Evolutionary conservation across 139 green algal genomes (phyloP).

Genomic region (Gonium pectorale): DNA sequence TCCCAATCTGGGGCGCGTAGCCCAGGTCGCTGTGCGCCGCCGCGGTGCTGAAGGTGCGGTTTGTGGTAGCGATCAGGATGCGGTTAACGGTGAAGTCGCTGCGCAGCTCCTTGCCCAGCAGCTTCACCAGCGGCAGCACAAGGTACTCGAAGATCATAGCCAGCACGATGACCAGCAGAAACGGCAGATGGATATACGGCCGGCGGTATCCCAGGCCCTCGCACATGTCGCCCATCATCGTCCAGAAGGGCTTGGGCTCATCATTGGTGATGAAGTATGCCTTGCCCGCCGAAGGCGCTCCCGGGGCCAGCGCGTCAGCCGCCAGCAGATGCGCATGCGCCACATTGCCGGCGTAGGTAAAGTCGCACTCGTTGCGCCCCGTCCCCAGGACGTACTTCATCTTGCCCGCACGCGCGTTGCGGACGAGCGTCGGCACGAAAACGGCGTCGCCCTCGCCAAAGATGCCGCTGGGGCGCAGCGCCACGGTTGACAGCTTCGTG

Average conservation of each 20-base stretch:
- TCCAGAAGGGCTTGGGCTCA: constrained; percentile 87
- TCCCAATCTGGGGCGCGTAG: constrained; percentile 68
- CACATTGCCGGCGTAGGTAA: constrained; percentile 94
- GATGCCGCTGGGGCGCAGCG: constrained; percentile 87
- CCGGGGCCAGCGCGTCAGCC: constrained; percentile 59
- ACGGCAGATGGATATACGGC: constrained; percentile 74
- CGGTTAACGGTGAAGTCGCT: constrained; percentile 81
- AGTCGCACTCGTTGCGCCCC: constrained; percentile 89
- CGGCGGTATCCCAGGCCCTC: constrained; percentile 84
- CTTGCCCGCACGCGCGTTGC: constrained; percentile 76
- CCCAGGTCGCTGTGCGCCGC: constrained; percentile 66
- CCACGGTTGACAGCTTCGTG: constrained; percentile 68
- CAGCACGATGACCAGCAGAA: constrained; percentile 79
- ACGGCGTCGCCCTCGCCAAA: constrained; percentile 91
- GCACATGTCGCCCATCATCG: constrained; percentile 87
- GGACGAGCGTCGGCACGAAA: constrained; percentile 80
- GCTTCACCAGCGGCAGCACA: constrained; percentile 67
- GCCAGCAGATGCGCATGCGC: constrained; percentile 81
- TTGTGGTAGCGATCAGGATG: constrained; percentile 70
- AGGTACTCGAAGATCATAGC: constrained; percentile 82
- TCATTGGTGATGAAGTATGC: constrained; percentile 94
- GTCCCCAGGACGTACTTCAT: constrained; percentile 94
- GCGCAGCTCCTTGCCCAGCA: constrained; percentile 60
- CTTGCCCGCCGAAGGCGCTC: constrained; percentile 66
- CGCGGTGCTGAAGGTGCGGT: constrained; percentile 69